A percentile compares a stretch with the other conserved stretches of the same genome.
Evolutionary conservation across 2,329 filamentous ascomycete genomes (phyloP).

Genomic region (Phaeosphaeriaceae sp.): DNA sequence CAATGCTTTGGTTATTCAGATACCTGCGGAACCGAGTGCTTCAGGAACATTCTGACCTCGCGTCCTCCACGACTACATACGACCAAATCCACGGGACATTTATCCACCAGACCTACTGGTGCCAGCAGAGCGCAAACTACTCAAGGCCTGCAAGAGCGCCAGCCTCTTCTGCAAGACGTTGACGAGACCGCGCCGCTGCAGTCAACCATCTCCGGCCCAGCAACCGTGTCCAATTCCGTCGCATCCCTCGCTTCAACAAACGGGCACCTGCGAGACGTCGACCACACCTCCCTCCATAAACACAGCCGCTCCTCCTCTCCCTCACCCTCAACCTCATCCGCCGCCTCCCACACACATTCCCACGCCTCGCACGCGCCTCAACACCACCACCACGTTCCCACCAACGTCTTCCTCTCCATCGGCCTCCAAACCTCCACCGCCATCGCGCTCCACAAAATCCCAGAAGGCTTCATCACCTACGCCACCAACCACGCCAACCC

Average conservation of each 20-base stretch:
- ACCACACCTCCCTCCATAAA: constrained; percentile 16
- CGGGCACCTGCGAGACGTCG: constrained; percentile 8
- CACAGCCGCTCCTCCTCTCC: constrained; percentile 21
- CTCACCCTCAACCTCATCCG: constrained; percentile 18
- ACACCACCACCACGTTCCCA: constrained; percentile 94
- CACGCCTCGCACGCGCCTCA: constrained; percentile 53
- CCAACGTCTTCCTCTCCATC: constrained; percentile 91
- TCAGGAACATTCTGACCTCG: constrained; percentile 56
- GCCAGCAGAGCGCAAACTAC: constrained; percentile 32
- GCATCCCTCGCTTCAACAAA: constrained; percentile 23
- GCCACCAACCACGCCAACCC: constrained; percentile 97
- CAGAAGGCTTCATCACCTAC: constrained; percentile 87
- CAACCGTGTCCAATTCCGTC: constrained; percentile 30
- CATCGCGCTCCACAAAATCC: constrained; percentile 95
- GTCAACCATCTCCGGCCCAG: constrained; percentile 32
- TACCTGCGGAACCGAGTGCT: constrained; percentile 67
- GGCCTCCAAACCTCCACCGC: constrained; percentile 96
- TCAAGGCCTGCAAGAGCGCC: constrained; percentile 33
- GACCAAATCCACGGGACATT: constrained; percentile 25
- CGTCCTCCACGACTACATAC: constrained; percentile 38
- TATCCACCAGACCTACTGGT: constrained; percentile 23
- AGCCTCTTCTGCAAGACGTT: constrained; percentile 38
- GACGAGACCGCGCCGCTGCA: constrained; percentile 31
- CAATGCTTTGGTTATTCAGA: constrained; percentile 69
- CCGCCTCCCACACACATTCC: constrained; percentile 36